Conservation (phyloP, 768 basidiomycete species). For the Artomyces pyxidatus region DNA sequence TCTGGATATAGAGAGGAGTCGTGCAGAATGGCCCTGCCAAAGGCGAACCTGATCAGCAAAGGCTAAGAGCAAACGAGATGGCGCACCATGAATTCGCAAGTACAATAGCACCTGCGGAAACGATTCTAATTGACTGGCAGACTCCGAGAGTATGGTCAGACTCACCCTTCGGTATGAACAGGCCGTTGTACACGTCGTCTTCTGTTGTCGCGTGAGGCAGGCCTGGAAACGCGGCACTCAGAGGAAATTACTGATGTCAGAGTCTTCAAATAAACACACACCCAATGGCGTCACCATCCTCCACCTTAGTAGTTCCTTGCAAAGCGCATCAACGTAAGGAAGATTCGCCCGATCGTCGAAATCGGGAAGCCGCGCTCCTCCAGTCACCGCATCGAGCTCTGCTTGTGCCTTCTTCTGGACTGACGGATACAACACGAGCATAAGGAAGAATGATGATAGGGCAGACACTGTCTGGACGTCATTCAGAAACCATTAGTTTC, state of each 20-base stretch:
- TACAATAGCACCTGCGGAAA: slow-evolving; percentile 28
- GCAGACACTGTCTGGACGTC: slow-evolving; percentile 42
- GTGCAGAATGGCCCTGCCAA: slow-evolving; percentile 38
- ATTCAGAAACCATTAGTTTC: not conserved
- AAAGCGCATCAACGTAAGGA: slow-evolving; percentile 51
- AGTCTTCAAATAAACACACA: slow-evolving; percentile 32
- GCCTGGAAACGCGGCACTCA: slow-evolving; percentile 32
- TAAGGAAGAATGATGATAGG: slow-evolving; percentile 54
- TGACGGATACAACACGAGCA: slow-evolving; percentile 56
- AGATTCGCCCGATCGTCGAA: slow-evolving; percentile 47
- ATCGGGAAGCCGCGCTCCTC: slow-evolving; percentile 42
- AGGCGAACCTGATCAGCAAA: slow-evolving; percentile 13
- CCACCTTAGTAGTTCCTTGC: slow-evolving; percentile 56
- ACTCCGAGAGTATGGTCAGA: not conserved
- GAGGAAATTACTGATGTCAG: too few species aligned
- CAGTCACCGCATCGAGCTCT: slow-evolving; percentile 58
- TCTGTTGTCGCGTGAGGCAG: slow-evolving; percentile 60
- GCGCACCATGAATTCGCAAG: slow-evolving; percentile 58
- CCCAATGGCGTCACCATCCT: slow-evolving; percentile 40
- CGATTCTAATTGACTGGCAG: not conserved
- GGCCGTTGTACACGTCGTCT: slow-evolving; percentile 54
- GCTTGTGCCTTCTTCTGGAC: slow-evolving; percentile 44
- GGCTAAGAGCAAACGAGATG: slow-evolving; percentile 10
- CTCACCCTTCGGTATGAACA: slow-evolving; percentile 52
- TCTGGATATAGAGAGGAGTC: slow-evolving; percentile 37